Conservation (phyloP, 805 yeast species). For the Wickerhamomyces silvicola region DNA sequence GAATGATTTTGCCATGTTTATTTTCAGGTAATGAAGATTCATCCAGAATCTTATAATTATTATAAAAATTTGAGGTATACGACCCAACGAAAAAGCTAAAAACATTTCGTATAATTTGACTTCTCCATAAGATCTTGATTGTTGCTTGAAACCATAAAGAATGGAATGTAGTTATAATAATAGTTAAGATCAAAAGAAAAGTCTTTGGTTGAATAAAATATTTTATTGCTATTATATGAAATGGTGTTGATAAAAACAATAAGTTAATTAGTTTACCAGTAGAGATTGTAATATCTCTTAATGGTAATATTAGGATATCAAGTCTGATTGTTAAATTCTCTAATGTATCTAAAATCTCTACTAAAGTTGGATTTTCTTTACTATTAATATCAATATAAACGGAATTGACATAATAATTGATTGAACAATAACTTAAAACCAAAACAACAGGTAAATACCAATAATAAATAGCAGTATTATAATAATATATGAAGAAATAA, state of each 20-base stretch:
- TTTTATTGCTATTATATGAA: slow-evolving; percentile 29
- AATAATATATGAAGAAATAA: slow-evolving; percentile 33
- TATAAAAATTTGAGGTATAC: slow-evolving; percentile 10
- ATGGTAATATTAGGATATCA: slow-evolving; percentile 25
- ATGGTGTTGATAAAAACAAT: slow-evolving; percentile 32
- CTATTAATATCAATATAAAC: slow-evolving; percentile 31
- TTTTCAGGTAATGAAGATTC: slow-evolving; percentile 34
- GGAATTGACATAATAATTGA: slow-evolving; percentile 39
- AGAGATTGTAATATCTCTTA: slow-evolving; percentile 20
- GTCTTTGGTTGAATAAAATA: slow-evolving; percentile 29
- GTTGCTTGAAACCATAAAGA: slow-evolving; percentile 40
- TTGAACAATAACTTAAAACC: slow-evolving; percentile 28
- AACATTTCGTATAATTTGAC: slow-evolving; percentile 32
- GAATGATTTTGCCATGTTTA: slow-evolving; percentile 39
- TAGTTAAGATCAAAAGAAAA: slow-evolving; percentile 29
- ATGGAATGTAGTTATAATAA: slow-evolving; percentile 35
- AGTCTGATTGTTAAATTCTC: slow-evolving; percentile 38
- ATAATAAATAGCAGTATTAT: slow-evolving; percentile 25
- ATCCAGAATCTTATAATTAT: slow-evolving; percentile 29
- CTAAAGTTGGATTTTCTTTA: slow-evolving; percentile 41
- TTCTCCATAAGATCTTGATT: slow-evolving; percentile 40
- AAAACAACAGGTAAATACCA: slow-evolving; percentile 29
- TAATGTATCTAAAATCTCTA: slow-evolving; percentile 37
- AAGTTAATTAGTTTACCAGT: slow-evolving; percentile 26
- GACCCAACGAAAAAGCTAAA: slow-evolving; percentile 35